Percentiles rank a stretch among this genome's conserved stretches.
Evolutionary conservation across 2,329 filamentous ascomycete species (phyloP).

Genomic region (Dendrostoma leiphaemia): DNA sequence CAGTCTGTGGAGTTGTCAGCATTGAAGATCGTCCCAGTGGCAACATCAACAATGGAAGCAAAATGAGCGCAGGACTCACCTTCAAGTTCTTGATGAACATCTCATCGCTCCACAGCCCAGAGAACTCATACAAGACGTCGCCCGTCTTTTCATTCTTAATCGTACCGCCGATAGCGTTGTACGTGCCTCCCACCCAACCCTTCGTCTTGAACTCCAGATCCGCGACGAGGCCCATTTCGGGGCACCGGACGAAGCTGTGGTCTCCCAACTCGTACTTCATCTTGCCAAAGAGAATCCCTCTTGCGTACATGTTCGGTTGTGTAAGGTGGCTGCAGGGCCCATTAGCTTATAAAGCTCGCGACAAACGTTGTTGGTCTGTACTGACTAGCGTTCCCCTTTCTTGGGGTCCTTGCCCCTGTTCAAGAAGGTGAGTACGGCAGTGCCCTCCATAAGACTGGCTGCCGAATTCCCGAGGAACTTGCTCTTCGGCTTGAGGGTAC

Average conservation of each 20-base stretch:
- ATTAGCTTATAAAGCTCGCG: constrained; percentile 20
- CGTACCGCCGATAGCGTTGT: constrained; percentile 89
- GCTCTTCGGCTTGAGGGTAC: constrained; percentile 89
- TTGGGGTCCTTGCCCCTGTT: constrained; percentile 68
- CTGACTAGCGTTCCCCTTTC: constrained; percentile 79
- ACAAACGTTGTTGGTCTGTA: constrained; percentile 34
- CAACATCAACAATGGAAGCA: neutral
- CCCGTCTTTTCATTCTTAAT: constrained; percentile 88
- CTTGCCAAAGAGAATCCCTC: constrained; percentile 94
- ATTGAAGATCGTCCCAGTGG: too few species aligned
- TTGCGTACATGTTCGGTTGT: constrained; percentile 98
- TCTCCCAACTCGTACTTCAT: constrained; percentile 99
- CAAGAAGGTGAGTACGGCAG: constrained; percentile 78
- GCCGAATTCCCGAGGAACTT: constrained; percentile 97
- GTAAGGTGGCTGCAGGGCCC: constrained; percentile 72
- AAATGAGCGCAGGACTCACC: constrained; percentile 49
- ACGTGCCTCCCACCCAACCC: constrained; percentile 93
- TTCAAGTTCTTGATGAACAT: constrained; percentile 87
- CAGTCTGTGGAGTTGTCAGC: constrained; percentile 58
- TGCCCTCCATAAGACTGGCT: constrained; percentile 96
- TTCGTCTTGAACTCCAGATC: constrained; percentile 99
- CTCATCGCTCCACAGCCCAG: constrained; percentile 89
- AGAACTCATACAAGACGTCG: constrained; percentile 86
- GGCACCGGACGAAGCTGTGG: constrained; percentile 89
- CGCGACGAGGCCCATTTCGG: constrained; percentile 79